These are phyloP conservation scores for Sechiopsis laciniata DNA, from an alignment of 306 rosid genomes.

Conservation along the genomic window DNA sequence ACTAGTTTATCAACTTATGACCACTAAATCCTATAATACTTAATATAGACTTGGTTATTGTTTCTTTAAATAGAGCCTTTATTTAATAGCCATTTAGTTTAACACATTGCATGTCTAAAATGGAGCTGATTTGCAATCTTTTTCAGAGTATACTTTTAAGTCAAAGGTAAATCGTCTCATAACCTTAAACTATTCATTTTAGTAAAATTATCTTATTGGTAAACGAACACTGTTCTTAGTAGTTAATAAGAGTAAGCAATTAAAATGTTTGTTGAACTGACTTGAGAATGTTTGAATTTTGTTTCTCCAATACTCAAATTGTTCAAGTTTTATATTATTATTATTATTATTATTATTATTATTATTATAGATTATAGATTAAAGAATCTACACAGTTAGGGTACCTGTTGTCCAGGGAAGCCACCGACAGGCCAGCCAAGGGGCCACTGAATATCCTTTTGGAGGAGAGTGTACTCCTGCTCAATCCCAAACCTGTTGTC, in stretches of 20 bases:
- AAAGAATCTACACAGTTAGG: not conserved
- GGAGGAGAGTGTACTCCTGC: constrained; percentile 55
- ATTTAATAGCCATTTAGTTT: not conserved
- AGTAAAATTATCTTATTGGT: not conserved
- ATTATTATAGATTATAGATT: too few relatives aligned
- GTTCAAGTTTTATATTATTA: too few relatives aligned
- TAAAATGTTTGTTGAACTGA: not conserved
- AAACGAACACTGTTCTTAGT: not conserved
- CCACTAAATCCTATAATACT: not conserved
- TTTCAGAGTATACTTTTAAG: too few relatives aligned
- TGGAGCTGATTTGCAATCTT: not conserved
- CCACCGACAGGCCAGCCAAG: constrained; percentile 53
- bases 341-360: too few relatives aligned
- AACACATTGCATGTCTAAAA: not conserved
- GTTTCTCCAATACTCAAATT: too few relatives aligned
- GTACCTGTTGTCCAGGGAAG: constrained; percentile 51
- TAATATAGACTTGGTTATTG: not conserved
- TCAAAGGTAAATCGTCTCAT: too few relatives aligned
- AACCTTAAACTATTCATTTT: not conserved
- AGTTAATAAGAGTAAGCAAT: not conserved
- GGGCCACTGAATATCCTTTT: constrained; percentile 40
- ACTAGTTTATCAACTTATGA: too few relatives aligned
- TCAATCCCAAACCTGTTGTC: constrained; percentile 47
- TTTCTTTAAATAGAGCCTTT: too few relatives aligned
- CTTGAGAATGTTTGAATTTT: not conserved